Evolutionary conservation across 2,329 filamentous ascomycete genomes (phyloP), one percentile per base, ranked within the genome.

Genomic region (Fusarium sp.): DNA sequence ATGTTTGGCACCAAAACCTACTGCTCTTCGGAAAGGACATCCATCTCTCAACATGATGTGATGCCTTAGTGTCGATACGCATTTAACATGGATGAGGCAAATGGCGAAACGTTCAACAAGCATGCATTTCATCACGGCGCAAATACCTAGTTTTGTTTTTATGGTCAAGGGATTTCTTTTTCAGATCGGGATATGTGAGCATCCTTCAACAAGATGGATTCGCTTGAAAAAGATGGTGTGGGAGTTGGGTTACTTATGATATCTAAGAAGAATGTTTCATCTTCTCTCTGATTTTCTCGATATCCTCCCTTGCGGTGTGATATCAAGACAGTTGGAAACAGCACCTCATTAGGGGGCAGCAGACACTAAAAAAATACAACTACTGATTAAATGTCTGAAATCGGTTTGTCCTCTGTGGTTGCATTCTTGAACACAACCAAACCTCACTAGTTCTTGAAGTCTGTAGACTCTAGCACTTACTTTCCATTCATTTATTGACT

Each of bases 31-130:
- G 26, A 55, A 56, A 64, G 44, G 43, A 18, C 9, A 62, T 51
- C 46, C 60, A 52, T 62, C 63, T 26, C 60, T 66, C 52, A 66
- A 62, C 50, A 39, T 61, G 52, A 55, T 48, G 68, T 41, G 53
- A 62, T 51, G n/a, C 58, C 46, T 45, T 59, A 65, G 43, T 64
- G 62, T 68, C 63, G 57, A 70, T 55, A 65, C 65, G 59, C 70
- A 75, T 75, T 75, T 75, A 75, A 75, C 74, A 75, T 75, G 72
- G 70, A 75, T 75, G 74, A 75, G 72, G 73, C 73, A 75, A 73
- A 75, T 61, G 74, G 71, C 70, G 74, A 75, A 74, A 72, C 72
- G 73, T 75, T 75, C 74, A 75, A 75, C 74, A 75, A 65, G 72
- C 74, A 75, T 75, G 74, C 74, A 75, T 75, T 75, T 75, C 74